Base-by-base conservation (phyloP, 2,329 filamentous ascomycete genomes). In the Neofusicoccum parvum region DNA sequence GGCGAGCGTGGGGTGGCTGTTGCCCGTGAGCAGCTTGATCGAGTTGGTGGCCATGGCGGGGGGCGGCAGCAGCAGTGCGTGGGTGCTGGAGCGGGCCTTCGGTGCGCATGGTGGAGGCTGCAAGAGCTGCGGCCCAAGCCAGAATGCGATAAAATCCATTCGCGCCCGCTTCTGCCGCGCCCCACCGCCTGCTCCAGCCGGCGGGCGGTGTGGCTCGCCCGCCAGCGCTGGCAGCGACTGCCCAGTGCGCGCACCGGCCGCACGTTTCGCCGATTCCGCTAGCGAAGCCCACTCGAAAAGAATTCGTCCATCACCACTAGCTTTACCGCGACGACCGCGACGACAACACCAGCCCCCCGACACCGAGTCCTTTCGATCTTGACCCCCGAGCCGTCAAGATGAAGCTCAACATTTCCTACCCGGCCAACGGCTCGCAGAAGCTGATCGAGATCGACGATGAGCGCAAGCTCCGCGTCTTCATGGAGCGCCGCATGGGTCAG, bases 371-470 rank as follows among this genome's bases (percentile, higher is more conserved):
- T 59, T 46, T 45, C 54, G 27, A 59, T 59, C 64, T 65, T 65
- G 64, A 62, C 64, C 54, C 46, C 54, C 39, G 46, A 50, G 64
- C 54, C 64, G 64, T 65, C 64, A 65, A 86, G 85, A 91, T 91
- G 89, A 91, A 92, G 86, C 86, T 90, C 81, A 90, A 90, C 84
- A 86, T 90, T 79, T 89, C 87, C 79, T 96, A 94, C 90, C 95
- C 95, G 86, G 92, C 94, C 90, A 98, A 98, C 86, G 95, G 95
- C 90, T 95, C 93, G 80, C 95, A 99, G 85, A 99, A 99, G 89
- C 88, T 99, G 82, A 90, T 99, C 86, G 96, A 99, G 77, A 86
- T 99, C 78, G 95, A 99, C 80, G 96, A 99, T 91, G 96, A 99
- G 86, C 93, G 94, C 86, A 97, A 97, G 89, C 89, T 98, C 83